phyloP scores from a whole-genome alignment of 106 monocot genomes.

The Posidonia australis region DNA sequence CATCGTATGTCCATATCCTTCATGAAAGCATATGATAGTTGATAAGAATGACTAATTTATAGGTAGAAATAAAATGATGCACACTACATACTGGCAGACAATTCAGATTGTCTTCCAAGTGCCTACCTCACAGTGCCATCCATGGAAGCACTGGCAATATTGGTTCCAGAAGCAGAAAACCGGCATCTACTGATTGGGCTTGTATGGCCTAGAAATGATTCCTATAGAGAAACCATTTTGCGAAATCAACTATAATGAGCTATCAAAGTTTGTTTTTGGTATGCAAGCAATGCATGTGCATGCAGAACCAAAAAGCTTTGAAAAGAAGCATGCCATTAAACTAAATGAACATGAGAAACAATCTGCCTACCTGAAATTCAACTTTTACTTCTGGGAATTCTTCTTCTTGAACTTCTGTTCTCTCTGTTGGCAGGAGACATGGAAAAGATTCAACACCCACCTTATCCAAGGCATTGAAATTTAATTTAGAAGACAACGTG shows the following conservation, averaged over 20 bases:
- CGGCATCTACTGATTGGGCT: conserved; percentile 81
- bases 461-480: no score
- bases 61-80: background rate
- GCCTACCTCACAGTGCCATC: conserved; percentile 92
- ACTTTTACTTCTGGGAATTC: conserved; percentile 81
- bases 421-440: conserved; percentile 13
- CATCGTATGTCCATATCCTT: conserved; percentile 97
- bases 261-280: no score
- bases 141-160: conserved; percentile 90
- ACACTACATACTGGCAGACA: background rate
- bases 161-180: conserved; percentile 86
- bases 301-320: no score
- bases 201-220: conserved; percentile 97
- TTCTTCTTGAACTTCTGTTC: conserved; percentile 33
- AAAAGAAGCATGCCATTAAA: no score
- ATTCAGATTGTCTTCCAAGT: background rate
- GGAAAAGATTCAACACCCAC: no score
- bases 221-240: conserved; percentile 34
- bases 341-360: background rate
- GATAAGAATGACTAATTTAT: background rate
- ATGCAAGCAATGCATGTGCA: no score
- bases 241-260: background rate
- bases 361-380: conserved; percentile 57
- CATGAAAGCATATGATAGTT: conserved; percentile 5
- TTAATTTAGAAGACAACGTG: no score